Conservation (phyloP, 2,329 filamentous ascomycete genomes). For the Curvularia sp. region DNA sequence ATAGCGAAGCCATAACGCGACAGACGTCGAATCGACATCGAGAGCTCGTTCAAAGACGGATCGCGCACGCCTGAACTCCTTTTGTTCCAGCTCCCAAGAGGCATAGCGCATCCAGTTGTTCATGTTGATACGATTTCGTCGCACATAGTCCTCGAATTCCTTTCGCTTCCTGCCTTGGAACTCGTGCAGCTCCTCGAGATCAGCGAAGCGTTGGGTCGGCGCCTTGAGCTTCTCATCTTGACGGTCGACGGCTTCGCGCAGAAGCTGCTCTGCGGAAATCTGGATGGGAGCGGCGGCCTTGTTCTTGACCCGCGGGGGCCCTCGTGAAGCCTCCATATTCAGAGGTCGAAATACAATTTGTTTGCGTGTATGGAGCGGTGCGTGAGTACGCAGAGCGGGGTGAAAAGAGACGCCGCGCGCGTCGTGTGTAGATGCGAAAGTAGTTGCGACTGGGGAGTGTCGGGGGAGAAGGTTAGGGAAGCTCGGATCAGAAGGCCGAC, state of each 20-base stretch:
- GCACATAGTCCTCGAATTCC: conserved; percentile 97
- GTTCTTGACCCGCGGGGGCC: conserved; percentile 97
- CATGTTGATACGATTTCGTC: conserved; percentile 91
- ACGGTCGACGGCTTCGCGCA: conserved; percentile 95
- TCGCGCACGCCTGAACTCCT: conserved; percentile 89
- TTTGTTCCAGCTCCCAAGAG: conserved; percentile 96
- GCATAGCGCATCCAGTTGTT: conserved; percentile 99
- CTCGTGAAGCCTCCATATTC: conserved; percentile 84
- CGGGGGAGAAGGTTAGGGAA: conserved; percentile 13
- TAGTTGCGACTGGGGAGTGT: conserved; percentile 12
- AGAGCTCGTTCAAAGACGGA: conserved; percentile 94
- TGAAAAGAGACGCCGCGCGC: neutral
- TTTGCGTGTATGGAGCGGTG: neutral
- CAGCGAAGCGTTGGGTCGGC: conserved; percentile 92
- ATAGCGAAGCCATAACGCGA: conserved; percentile 89
- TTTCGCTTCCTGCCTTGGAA: conserved; percentile 95
- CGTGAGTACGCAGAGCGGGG: neutral
- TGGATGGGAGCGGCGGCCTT: conserved; percentile 85
- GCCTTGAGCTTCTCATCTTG: conserved; percentile 89
- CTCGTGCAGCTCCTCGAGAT: conserved; percentile 97
- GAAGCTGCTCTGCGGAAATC: conserved; percentile 95
- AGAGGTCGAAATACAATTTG: neutral
- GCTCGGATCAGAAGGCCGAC: conserved; percentile 15
- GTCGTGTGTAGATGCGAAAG: conserved; percentile 5
- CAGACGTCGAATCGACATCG: conserved; percentile 86